Base-by-base conservation (phyloP, 768 basidiomycete species). In the Lentinula guzmanii region DNA sequence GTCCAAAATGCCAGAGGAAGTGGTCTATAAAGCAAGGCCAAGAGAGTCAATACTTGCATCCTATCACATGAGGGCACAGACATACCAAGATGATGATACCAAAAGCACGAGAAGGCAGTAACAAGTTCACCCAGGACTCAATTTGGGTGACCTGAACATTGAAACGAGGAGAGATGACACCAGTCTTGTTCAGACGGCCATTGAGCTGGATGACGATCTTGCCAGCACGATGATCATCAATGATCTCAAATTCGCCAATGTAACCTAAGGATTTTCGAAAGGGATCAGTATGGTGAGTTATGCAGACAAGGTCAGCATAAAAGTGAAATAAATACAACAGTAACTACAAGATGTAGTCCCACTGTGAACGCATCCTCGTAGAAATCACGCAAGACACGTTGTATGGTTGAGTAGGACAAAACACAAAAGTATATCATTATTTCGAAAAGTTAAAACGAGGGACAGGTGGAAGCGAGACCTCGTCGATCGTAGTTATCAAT, bases 201-300 rank as follows among this genome's bases (percentile, higher is more conserved):
- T 97, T 99, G 61, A 99, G 87, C 79, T 99, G 95, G 69, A 98
- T 85, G 70, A 99, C 95, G 66, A 99, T 93, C 80, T 98, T 99
- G 70, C 94, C 94, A 6, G 93, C 88, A 63, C 96, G 95, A 77
- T 98, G 97, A 80, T 99, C 97, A 70, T 99, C 97, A 73, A 98
- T 89, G 77, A 97, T 92, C 76, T 97, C 95, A 71, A 97, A 97
- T 80, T 98, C 95, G 69, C 94, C 94, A 65, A 99, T 96, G 83
- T 98, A 98, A 61, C 95, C 95, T 95, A 65, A 28, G 6, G 37
- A 7, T 62, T 9, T 53, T 61, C 16, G 13, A 45, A 60, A 51
- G n/a, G 53, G 11, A 58, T 68, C 45, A 66, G 65, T 61, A 50
- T 52, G 61, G 67, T 15, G 31, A 34, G 18, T 15, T 5, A 43